A percentile compares a stretch with the other conserved stretches of the same genome.
Conservation (phyloP, 148 eudicot genomes). For the Selenicereus undatus region DNA sequence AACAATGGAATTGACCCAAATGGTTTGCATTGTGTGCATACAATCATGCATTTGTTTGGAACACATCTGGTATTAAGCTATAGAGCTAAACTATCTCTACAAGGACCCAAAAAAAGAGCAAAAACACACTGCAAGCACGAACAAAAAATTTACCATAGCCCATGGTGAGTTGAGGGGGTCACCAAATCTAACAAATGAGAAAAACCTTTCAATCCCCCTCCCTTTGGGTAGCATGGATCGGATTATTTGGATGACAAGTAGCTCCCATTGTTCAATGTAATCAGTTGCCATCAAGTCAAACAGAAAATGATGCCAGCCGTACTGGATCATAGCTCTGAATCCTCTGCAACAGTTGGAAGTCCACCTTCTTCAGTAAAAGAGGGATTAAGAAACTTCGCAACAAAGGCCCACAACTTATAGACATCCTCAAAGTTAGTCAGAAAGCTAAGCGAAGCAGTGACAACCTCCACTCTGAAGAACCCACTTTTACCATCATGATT, state of each 20-base stretch:
- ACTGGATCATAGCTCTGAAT: conserved; percentile 33
- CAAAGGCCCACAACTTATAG: conserved; percentile 87
- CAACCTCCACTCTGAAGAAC: conserved; percentile 77
- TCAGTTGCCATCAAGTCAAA: conserved; percentile 6
- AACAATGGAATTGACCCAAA: conserved; percentile 11
- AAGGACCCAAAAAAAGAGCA: conserved; percentile 15
- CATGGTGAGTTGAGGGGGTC: conserved; percentile 8
- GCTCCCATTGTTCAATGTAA: conserved; percentile 8
- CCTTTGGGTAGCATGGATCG: background rate
- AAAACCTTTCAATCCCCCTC: background rate
- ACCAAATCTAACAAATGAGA: background rate
- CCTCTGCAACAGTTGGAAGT: conserved; percentile 58
- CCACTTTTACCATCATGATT: conserved; percentile 53
- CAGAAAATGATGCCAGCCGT: background rate
- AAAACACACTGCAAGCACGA: conserved; percentile 16
- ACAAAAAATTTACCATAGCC: conserved; percentile 24
- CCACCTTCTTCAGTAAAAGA: conserved; percentile 49
- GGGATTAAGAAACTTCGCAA: conserved; percentile 82
- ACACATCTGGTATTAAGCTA: background rate
- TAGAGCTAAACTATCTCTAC: conserved; percentile 21
- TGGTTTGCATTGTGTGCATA: conserved; percentile 24
- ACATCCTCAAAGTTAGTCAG: conserved; percentile 82
- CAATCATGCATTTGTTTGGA: conserved; percentile 12
- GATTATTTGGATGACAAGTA: conserved; percentile 4
- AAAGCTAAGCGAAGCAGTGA: conserved; percentile 90